These are phyloP conservation scores for Myriosclerotinia scirpicola DNA, from an alignment of 2,329 filamentous ascomycete genomes.

Conservation along the genomic window DNA sequence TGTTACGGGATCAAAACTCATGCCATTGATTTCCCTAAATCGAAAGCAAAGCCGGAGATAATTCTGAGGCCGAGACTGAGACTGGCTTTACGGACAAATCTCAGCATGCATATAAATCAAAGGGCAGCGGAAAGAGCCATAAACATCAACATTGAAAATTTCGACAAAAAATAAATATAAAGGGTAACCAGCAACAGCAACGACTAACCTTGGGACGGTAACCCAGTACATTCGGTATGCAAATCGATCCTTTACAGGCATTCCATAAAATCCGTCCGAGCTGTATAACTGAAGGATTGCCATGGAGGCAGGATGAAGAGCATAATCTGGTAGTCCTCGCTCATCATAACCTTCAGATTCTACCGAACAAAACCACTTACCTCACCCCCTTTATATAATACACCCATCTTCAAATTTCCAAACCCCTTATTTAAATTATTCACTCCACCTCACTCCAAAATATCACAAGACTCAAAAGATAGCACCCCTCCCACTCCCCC, in stretches of 20 bases:
- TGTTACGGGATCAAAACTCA: background rate
- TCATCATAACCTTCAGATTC: no score
- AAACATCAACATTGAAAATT: background rate
- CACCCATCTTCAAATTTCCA: no score
- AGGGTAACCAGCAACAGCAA: background rate
- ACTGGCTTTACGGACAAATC: background rate
- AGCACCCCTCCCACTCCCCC: no score
- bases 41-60: background rate
- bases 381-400: no score
- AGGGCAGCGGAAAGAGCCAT: background rate
- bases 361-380: no score
- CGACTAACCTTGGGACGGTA: background rate
- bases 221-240: background rate
- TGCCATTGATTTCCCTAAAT: background rate
- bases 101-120: background rate
- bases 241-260: background rate
- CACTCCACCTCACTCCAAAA: no score
- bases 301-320: no score
- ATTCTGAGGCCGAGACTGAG: background rate
- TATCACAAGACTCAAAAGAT: no score
- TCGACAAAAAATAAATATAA: background rate
- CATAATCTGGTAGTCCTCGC: no score
- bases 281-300: no score
- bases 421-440: no score
- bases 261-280: background rate